phyloP scores from a whole-genome alignment of 2,329 filamentous ascomycete genomes.

The Lachnellula arida region DNA sequence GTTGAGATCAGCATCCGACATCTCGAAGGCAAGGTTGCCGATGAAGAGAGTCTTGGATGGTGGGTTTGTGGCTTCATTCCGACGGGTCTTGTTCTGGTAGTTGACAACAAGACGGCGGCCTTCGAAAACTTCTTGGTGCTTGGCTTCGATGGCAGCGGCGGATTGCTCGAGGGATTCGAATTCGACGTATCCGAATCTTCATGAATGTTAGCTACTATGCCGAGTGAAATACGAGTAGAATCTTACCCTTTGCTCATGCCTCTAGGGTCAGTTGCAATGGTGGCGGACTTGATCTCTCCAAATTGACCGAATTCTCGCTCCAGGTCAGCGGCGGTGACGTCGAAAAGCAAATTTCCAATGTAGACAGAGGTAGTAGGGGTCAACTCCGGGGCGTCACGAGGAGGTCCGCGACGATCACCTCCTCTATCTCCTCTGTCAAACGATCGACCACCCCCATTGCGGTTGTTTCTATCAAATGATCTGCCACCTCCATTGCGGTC shows the following conservation, averaged over 20 bases:
- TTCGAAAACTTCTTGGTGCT: constrained; percentile 57
- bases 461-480: background rate
- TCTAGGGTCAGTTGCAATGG: constrained; percentile 54
- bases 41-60: constrained; percentile 70
- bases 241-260: constrained; percentile 66
- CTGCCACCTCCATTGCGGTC: background rate
- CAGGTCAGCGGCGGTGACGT: constrained; percentile 57
- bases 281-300: constrained; percentile 49
- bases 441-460: background rate
- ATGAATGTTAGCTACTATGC: constrained; percentile 9
- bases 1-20: constrained; percentile 79
- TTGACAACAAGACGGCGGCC: constrained; percentile 61
- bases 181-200: constrained; percentile 62
- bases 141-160: constrained; percentile 48
- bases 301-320: constrained; percentile 53
- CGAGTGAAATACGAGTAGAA: background rate
- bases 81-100: constrained; percentile 37
- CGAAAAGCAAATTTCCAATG: constrained; percentile 66
- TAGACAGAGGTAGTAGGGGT: constrained; percentile 42
- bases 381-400: background rate
- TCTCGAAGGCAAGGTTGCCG: constrained; percentile 82
- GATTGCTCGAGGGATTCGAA: constrained; percentile 52
- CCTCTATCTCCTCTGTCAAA: background rate
- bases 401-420: background rate
- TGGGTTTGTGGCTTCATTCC: constrained; percentile 29